phyloP scores from a whole-genome alignment of 2,329 filamentous ascomycete genomes.

The Xenoacremonium recifei region DNA sequence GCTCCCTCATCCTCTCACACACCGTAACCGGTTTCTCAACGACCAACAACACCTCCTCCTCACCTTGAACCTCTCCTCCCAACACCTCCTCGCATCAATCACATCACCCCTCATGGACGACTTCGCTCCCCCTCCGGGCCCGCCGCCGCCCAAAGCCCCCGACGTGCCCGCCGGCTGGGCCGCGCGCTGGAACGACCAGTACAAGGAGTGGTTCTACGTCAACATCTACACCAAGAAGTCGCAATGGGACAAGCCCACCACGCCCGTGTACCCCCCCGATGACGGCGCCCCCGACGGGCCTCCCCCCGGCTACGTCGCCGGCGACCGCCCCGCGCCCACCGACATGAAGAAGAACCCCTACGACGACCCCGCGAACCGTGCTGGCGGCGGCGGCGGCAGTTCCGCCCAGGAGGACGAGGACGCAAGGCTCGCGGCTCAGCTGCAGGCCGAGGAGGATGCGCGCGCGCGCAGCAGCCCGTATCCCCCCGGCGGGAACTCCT shows the following conservation, averaged over 20 bases:
- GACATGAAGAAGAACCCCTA: slow-evolving; percentile 74
- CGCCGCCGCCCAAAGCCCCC: slow-evolving; percentile 60
- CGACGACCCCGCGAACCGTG: slow-evolving; percentile 37
- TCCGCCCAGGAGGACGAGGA: slow-evolving; percentile 57
- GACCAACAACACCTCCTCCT: too few relatives aligned
- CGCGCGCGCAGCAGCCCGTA: slow-evolving; percentile 40
- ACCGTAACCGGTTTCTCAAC: too few relatives aligned
- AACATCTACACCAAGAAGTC: slow-evolving; percentile 86
- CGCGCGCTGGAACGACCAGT: slow-evolving; percentile 81
- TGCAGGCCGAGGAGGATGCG: slow-evolving; percentile 83
- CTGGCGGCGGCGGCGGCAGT: slow-evolving; percentile 32
- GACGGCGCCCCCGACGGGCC: slow-evolving; percentile 51
- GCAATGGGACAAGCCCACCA: slow-evolving; percentile 83
- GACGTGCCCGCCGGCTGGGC: slow-evolving; percentile 71
- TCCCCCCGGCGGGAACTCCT: slow-evolving; percentile 33
- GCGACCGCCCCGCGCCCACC: slow-evolving; percentile 36
- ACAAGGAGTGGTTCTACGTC: slow-evolving; percentile 93
- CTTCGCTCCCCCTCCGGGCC: slow-evolving; percentile 52
- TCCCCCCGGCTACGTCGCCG: slow-evolving; percentile 64
- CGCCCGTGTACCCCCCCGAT: slow-evolving; percentile 57
- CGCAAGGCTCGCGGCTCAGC: slow-evolving; percentile 68
- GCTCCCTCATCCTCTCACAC: too few relatives aligned
- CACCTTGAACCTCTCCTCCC: too few relatives aligned
- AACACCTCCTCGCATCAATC: too few relatives aligned
- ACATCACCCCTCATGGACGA: slow-evolving; percentile 51